Percentiles rank a stretch among this genome's conserved stretches.
These are phyloP conservation scores for Globisporangium spiculum DNA, from an alignment of 352 stramenopile genomes.

Conservation along the genomic window DNA sequence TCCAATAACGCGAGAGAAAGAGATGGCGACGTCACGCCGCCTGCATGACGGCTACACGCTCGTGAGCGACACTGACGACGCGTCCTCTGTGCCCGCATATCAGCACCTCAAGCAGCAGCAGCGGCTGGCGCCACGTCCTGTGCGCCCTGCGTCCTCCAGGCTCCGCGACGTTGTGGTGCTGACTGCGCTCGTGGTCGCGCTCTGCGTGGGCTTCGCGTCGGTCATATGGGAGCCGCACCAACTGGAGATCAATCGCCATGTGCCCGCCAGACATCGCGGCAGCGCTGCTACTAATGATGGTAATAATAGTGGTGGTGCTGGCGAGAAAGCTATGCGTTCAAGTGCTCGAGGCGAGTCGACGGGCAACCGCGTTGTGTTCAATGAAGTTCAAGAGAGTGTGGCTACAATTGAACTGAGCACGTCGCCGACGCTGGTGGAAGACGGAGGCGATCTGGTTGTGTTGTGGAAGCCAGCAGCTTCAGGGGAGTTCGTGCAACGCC, in stretches of 20 bases:
- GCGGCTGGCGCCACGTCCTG: not conserved
- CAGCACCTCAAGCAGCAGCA: not conserved
- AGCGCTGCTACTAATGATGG: not conserved
- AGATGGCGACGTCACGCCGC: not conserved
- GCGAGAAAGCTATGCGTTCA: constrained; percentile 3
- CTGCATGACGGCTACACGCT: constrained; percentile 5
- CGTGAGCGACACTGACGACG: not conserved
- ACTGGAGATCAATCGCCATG: constrained; percentile 1
- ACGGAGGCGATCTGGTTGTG: constrained; percentile 55
- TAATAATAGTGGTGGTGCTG: not conserved
- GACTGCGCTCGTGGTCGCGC: constrained; percentile 3
- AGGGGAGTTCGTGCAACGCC: constrained; percentile 11
- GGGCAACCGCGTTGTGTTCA: not conserved
- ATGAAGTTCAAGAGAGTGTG: not conserved
- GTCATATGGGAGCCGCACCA: not conserved
- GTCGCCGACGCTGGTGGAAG: constrained; percentile 32
- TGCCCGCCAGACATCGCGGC: not conserved
- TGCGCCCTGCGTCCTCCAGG: not conserved
- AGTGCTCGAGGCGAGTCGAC: not conserved
- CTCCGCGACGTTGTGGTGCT: constrained; percentile 9
- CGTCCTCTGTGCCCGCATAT: not conserved
- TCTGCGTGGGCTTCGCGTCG: constrained; percentile 5
- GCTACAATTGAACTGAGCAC: constrained; percentile 28
- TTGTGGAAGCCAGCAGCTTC: constrained; percentile 29
- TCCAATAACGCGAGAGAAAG: not conserved